phyloP scores from a whole-genome alignment of 139 green algal species.

The Tetratostichococcus sp. region DNA sequence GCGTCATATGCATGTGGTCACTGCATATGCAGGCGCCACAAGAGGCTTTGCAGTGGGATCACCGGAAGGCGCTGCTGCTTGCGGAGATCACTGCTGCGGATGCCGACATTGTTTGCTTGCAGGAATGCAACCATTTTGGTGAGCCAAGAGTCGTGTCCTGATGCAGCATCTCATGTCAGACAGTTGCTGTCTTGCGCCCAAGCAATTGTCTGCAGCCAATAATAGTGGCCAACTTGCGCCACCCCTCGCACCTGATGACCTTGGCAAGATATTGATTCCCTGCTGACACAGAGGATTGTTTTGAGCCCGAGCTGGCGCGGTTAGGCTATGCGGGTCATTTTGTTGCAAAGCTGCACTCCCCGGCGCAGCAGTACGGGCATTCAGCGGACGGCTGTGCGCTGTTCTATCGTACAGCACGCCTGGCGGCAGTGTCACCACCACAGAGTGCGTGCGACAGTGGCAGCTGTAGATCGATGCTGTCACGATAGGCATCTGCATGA shows the following conservation, averaged over 20 bases:
- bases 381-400: constrained; percentile 41
- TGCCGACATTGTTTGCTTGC: constrained; percentile 23
- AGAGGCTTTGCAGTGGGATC: constrained; percentile 37
- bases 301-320: constrained; percentile 10
- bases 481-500: too few species aligned
- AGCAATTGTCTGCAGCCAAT: too few species aligned
- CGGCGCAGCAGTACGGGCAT: constrained; percentile 35
- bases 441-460: constrained; percentile 8
- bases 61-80: constrained; percentile 38
- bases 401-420: constrained; percentile 29
- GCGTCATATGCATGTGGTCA: too few species aligned
- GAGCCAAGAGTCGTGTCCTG: background rate
- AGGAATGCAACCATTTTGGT: constrained; percentile 47
- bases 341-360: constrained; percentile 40
- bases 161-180: too few species aligned
- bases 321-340: constrained; percentile 27
- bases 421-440: constrained; percentile 16
- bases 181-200: background rate
- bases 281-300: constrained; percentile 24
- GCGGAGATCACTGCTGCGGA: constrained; percentile 1
- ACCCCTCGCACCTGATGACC: too few species aligned
- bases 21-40: constrained; percentile 14
- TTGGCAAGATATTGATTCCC: too few species aligned
- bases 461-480: too few species aligned
- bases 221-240: too few species aligned